Evolutionary conservation across 1,284 basidiomycete species (phyloP).

Genomic region (Ceratobasidium sp.): DNA sequence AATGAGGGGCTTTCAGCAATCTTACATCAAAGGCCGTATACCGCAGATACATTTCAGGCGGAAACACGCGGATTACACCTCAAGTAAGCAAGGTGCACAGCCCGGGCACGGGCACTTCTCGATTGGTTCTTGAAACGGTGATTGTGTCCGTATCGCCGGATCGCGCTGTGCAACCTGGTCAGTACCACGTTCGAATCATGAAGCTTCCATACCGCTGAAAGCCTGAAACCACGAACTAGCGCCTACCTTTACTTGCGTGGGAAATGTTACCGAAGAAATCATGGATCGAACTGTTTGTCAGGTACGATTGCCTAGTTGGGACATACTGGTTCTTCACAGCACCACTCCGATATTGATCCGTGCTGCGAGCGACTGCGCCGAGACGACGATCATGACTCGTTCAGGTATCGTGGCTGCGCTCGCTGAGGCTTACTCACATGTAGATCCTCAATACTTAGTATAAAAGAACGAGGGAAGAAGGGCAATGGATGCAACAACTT

Average conservation of each 20-base stretch:
- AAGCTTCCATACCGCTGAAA: not conserved
- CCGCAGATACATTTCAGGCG: too few relatives aligned
- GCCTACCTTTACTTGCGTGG: not conserved
- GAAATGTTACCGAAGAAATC: not conserved
- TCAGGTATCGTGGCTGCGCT: constrained; percentile 30
- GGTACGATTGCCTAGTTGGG: not conserved
- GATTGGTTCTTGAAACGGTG: too few relatives aligned
- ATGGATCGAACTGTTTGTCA: not conserved
- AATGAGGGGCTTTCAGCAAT: too few relatives aligned
- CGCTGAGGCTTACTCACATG: not conserved
- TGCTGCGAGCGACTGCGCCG: not conserved
- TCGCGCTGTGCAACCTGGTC: not conserved
- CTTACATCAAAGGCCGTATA: too few relatives aligned
- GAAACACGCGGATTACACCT: too few relatives aligned
- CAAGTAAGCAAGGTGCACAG: too few relatives aligned
- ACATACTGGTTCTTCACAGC: not conserved
- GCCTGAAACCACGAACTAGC: not conserved
- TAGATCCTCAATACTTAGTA: not conserved
- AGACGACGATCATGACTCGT: constrained; percentile 8
- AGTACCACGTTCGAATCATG: not conserved
- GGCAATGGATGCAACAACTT: not conserved
- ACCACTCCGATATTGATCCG: not conserved
- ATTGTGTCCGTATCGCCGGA: too few relatives aligned
- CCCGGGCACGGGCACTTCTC: too few relatives aligned
- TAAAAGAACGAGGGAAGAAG: not conserved